Base-by-base conservation (phyloP, 495 filamentous ascomycete genomes). In the Annulohypoxylon bovei region DNA sequence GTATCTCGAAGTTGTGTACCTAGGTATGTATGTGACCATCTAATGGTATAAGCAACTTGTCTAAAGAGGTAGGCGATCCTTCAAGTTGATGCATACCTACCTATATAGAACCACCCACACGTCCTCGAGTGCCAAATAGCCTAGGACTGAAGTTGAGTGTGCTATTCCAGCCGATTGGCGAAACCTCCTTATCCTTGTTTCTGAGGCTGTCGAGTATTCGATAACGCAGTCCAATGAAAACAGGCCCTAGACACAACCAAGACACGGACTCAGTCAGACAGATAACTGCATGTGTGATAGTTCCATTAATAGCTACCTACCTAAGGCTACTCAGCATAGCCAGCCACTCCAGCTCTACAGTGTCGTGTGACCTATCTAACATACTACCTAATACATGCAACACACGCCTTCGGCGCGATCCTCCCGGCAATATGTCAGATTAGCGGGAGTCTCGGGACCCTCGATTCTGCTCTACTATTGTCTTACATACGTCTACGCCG, bases 401-500 rank as follows among this genome's bases (percentile, higher is more conserved):
- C 12, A 14, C 46, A 16, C 46, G 39, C n/a, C n/a, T 9, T 53
- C 28, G 49, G n/a, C n/a, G 9, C 49, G 27, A 53, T 53, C 14
- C 49, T 53, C 28, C 16, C 25, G 49, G 25, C n/a, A 20, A 27
- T 5, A 25, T 50, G 28, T 28, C 49, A 33, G n/a, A 33, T 53
- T 33, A 53, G 49, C 49, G 49, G 49, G 49, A 33, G 49, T n/a
- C 49, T 30, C 25, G 47, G 47, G 47, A 52, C 12, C 11, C 12
- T 25, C 47, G 27, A 33, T 32, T 12, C 49, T 53, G n/a, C 47
- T 18, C 12, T 30, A 25, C 46, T 50, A n/a, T 23, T n/a, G 12
- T 50, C 46, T 50, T 50, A 50, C 28, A 16, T 53, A 52, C 47
- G n/a, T 52, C 47, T 53, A 53, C 49, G 49, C 49, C 49, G 49